A percentile compares a stretch with the other conserved stretches of the same genome.
Conservation (phyloP, 2,329 filamentous ascomycete genomes). For the Penicillium vulpinum region DNA sequence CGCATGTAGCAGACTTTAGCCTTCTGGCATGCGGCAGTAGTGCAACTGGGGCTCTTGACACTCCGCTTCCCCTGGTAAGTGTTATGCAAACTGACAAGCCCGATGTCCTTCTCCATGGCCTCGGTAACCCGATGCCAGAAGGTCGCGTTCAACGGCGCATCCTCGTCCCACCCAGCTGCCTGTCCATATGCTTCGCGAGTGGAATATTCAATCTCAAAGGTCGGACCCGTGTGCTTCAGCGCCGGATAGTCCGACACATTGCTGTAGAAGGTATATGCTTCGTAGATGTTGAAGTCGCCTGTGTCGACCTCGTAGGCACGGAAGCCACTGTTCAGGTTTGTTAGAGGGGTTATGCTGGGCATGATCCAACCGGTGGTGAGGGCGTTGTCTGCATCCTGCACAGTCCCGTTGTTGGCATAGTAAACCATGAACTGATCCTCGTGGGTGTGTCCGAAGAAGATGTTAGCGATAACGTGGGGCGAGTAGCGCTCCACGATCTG, state of each 20-base stretch:
- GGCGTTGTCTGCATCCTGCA: slow-evolving; percentile 43
- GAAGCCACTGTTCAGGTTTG: slow-evolving; percentile 56
- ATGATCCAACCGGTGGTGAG: slow-evolving; percentile 55
- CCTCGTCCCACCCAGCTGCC: slow-evolving; percentile 46
- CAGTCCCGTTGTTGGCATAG: slow-evolving; percentile 55
- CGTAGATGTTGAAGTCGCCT: slow-evolving; percentile 54
- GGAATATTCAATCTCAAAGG: slow-evolving; percentile 53
- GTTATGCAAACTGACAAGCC: slow-evolving; percentile 54
- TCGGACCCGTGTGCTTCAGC: slow-evolving; percentile 47
- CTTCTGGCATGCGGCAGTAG: slow-evolving; percentile 50
- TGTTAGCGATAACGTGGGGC: slow-evolving; percentile 56
- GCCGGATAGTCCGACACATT: slow-evolving; percentile 49
- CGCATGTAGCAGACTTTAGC: slow-evolving; percentile 63
- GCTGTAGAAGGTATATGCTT: slow-evolving; percentile 56
- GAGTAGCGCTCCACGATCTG: slow-evolving; percentile 57
- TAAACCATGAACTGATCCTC: slow-evolving; percentile 58
- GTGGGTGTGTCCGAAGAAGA: slow-evolving; percentile 58
- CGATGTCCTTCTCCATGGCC: slow-evolving; percentile 54
- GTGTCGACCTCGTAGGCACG: slow-evolving; percentile 58
- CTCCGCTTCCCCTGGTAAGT: slow-evolving; percentile 55
- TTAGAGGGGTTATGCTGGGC: slow-evolving; percentile 55
- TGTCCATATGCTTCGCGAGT: slow-evolving; percentile 52
- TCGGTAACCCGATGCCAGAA: slow-evolving; percentile 62
- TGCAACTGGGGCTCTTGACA: slow-evolving; percentile 53
- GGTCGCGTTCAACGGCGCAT: slow-evolving; percentile 57